Evolutionary conservation across 2,329 filamentous ascomycete genomes (phyloP), one percentile per base, ranked within the genome.

Genomic region (Venturia nashicola): DNA sequence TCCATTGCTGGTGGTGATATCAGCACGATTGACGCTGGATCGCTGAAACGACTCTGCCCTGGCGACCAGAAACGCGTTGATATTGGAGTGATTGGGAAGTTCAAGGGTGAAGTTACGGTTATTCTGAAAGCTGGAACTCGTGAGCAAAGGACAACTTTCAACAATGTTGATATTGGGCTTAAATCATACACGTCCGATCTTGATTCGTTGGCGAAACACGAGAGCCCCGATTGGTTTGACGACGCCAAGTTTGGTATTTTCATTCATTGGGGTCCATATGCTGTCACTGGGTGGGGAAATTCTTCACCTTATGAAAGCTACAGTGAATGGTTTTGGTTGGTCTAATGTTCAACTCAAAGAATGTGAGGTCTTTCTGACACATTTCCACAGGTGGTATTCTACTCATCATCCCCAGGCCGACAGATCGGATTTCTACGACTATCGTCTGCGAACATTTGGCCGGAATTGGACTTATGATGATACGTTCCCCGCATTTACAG

Each of bases 221-320:
- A 79, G 68, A 76, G 76, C 16, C 81, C 82, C 0, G 73, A 76
- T 5, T 85, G 83, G 82, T 85, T 78, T 67, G 76, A 81, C 63
- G 75, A 78, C 51, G 79, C 75, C 27, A 85, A 86, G 65, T 85
- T 76, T 66, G 83, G 83, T 0, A 85, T 85, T 44, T 85, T 86
- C 68, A 81, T 85, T 48, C 83, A 85, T 65, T 85, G 83, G 81
- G 82, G 83, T 0, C 73, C 78, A 0, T 85, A 83, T 67, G 71
- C 80, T 0, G 82, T 84, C 0, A 79, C 82, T 0, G 82, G 78
- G 3, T 85, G 82, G 81, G 83, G 82, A 1, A 77, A 78, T 51
- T 67, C 67, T 2, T 70, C 70, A 9, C 66, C 72, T 3, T 74
- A 76, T 60, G 78, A 78, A 66, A 70, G 67, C 34, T 78, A 75